phyloP scores from a whole-genome alignment of 23 red algal species.

The Gracilaria gracilis region DNA sequence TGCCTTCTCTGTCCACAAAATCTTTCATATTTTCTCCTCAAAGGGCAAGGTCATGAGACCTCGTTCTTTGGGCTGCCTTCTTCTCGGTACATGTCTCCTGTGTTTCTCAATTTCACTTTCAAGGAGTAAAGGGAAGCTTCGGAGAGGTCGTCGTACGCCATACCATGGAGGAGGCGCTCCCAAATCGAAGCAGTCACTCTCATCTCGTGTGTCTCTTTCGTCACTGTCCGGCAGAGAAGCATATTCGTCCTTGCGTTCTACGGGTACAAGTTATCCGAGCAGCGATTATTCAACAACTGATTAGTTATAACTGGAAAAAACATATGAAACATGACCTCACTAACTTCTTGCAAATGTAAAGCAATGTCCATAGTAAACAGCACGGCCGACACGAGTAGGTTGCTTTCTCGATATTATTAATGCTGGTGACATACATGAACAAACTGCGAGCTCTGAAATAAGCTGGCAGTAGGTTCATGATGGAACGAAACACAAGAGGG shows the following conservation, averaged over 20 bases:
- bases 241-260: not conserved
- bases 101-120: slow-evolving; percentile 1
- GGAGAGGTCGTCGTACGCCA: slow-evolving; percentile 3
- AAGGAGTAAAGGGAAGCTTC: not conserved
- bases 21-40: slow-evolving; percentile 1
- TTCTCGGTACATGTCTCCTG: slow-evolving; percentile 22
- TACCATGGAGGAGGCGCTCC: not conserved
- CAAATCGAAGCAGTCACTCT: not conserved
- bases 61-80: not conserved
- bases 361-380: not conserved
- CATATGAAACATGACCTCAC: not conserved
- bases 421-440: not conserved
- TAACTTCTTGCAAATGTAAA: not conserved
- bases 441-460: not conserved
- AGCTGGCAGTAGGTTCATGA: not conserved
- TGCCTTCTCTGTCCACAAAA: not conserved
- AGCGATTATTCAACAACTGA: not conserved
- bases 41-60: not conserved
- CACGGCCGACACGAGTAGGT: not conserved
- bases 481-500: not conserved
- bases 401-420: not conserved
- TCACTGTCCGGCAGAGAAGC: not conserved
- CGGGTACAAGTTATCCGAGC: not conserved
- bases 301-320: not conserved
- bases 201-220: not conserved